phyloP scores from a whole-genome alignment of 2,329 filamentous ascomycete species.

The Epichloe festucae region DNA sequence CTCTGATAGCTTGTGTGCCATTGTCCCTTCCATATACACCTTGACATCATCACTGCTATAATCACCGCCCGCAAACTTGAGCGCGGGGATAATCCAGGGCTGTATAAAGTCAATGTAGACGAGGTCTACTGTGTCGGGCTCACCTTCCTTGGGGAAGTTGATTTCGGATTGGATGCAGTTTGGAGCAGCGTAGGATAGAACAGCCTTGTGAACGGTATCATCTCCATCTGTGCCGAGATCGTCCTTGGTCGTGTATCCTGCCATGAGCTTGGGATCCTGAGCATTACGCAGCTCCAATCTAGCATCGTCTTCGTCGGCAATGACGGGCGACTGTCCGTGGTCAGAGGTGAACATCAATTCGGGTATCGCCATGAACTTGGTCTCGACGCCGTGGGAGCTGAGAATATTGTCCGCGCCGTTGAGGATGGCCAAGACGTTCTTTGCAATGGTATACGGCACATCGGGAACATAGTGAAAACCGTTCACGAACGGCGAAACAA shows the following conservation, averaged over 20 bases:
- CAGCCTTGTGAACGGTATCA: constrained; percentile 68
- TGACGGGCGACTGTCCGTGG: constrained; percentile 3
- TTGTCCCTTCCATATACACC: constrained; percentile 38
- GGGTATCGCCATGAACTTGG: constrained; percentile 36
- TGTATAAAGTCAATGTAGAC: constrained; percentile 89
- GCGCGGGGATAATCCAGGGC: constrained; percentile 63
- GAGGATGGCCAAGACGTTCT: constrained; percentile 48
- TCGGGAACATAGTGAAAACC: constrained; percentile 64
- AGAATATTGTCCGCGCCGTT: constrained; percentile 43
- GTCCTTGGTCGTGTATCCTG: constrained; percentile 81
- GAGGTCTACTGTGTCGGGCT: constrained; percentile 67
- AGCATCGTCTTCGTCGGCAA: constrained; percentile 10
- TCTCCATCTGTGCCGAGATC: constrained; percentile 76
- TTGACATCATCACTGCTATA: constrained; percentile 35
- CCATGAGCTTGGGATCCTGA: constrained; percentile 25
- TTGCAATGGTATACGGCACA: constrained; percentile 66
- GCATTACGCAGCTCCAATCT: constrained; percentile 20
- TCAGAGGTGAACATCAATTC: constrained; percentile 23
- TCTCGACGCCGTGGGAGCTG: constrained; percentile 21
- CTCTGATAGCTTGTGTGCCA: constrained; percentile 40
- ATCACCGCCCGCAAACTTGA: constrained; percentile 46
- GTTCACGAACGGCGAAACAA: constrained; percentile 79
- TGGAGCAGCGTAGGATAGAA: constrained; percentile 65
- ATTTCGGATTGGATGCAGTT: constrained; percentile 68
- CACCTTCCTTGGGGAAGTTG: constrained; percentile 41